phyloP scores from a whole-genome alignment of 73 alveolate genomes.

The Tetrahymena thermophila region DNA sequence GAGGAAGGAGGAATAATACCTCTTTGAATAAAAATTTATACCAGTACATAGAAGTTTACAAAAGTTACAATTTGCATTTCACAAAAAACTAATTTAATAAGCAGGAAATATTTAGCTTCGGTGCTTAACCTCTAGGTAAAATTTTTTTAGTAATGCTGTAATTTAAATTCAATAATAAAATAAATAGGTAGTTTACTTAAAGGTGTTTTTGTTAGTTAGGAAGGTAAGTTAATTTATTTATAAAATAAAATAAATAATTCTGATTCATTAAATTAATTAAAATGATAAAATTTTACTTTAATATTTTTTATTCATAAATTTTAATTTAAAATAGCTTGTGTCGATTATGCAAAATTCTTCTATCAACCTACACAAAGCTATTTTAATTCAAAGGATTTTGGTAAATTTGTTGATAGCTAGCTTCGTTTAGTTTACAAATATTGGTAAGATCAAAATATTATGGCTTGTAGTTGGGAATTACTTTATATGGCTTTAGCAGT shows the following conservation, averaged over 20 bases:
- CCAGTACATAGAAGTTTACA: conserved; percentile 34
- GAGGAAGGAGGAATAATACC: background rate
- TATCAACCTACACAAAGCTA: conserved; percentile 5
- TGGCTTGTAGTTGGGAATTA: conserved; percentile 45
- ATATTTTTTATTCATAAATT: no score
- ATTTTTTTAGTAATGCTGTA: no score
- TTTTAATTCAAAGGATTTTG: background rate
- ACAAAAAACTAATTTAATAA: background rate
- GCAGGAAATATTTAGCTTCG: background rate
- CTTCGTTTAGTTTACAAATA: conserved; percentile 15
- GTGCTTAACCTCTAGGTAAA: background rate
- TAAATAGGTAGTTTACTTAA: conserved; percentile 11
- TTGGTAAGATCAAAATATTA: conserved; percentile 37
- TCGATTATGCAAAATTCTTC: conserved; percentile 24
- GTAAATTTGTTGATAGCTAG: conserved; percentile 14
- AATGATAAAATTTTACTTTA: no score
- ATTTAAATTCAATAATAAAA: background rate
- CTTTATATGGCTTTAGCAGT: conserved; percentile 26
- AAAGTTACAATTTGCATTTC: conserved; percentile 21
- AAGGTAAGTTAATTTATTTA: conserved; percentile 1
- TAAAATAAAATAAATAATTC: no score
- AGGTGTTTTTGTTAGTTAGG: conserved; percentile 19
- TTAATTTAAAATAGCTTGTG: background rate
- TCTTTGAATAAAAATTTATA: background rate
- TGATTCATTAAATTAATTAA: no score